phyloP scores from a whole-genome alignment of 78 protist species.

The Cavenderia fasciculata region DNA sequence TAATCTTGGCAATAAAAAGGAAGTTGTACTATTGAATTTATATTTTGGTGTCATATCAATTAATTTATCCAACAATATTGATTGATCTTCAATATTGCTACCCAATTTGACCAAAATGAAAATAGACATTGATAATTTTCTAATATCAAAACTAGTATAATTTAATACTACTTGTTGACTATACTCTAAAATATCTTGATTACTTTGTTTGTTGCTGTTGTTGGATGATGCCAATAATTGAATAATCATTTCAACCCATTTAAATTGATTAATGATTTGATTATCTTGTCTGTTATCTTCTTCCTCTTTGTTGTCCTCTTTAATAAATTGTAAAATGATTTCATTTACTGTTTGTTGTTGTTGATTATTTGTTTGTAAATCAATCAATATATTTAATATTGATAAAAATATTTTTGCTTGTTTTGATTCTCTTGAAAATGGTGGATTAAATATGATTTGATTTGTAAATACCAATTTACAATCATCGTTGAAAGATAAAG shows the following conservation, averaged over 20 bases:
- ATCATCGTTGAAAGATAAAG: neutral
- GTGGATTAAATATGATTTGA: neutral
- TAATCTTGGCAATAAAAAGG: neutral
- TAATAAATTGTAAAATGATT: too few relatives aligned
- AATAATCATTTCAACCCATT: neutral
- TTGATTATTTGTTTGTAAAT: too few relatives aligned
- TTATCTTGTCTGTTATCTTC: too few relatives aligned
- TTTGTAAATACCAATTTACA: neutral
- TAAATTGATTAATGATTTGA: conserved; percentile 11
- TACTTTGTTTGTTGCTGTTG: neutral
- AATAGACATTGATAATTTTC: neutral
- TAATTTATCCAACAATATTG: neutral
- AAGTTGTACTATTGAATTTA: conserved; percentile 3
- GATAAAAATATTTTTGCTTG: neutral
- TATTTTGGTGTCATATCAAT: conserved; percentile 15
- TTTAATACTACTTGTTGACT: neutral
- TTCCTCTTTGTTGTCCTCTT: too few relatives aligned
- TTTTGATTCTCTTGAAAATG: neutral
- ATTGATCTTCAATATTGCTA: neutral
- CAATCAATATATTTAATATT: neutral
- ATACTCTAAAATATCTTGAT: neutral
- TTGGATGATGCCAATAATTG: neutral
- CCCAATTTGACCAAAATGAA: neutral
- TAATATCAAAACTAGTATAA: neutral
- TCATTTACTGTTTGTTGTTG: too few relatives aligned